phyloP scores from a whole-genome alignment of 805 yeast genomes.

The Yamadazyma phyllophila region DNA sequence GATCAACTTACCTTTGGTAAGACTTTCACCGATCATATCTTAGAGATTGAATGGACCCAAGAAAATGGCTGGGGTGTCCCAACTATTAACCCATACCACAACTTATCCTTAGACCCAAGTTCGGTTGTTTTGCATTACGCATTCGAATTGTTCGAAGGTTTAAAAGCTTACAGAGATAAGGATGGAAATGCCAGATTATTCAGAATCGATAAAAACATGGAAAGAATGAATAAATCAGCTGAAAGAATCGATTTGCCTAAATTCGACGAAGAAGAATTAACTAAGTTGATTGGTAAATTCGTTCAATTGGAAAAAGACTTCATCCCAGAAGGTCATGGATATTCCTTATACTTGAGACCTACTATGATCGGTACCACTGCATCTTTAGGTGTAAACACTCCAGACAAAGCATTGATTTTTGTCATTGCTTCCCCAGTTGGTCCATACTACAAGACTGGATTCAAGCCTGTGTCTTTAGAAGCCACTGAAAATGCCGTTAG shows the following conservation, averaged over 20 bases:
- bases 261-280: constrained; percentile 75
- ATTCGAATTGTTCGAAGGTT: constrained; percentile 92
- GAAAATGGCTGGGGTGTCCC: constrained; percentile 87
- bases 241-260: constrained; percentile 85
- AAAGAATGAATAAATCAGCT: constrained; percentile 84
- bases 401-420: constrained; percentile 76
- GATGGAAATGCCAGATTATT: constrained; percentile 74
- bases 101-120: constrained; percentile 78
- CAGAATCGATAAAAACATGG: constrained; percentile 91
- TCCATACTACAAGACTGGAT: constrained; percentile 86
- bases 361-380: constrained; percentile 91
- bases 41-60: constrained; percentile 78
- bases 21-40: constrained; percentile 83
- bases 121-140: constrained; percentile 91
- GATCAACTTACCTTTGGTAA: constrained; percentile 43
- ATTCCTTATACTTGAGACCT: constrained; percentile 90
- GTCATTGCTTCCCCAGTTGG: constrained; percentile 96
- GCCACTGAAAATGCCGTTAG: constrained; percentile 95
- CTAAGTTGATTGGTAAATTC: constrained; percentile 72
- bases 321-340: constrained; percentile 85
- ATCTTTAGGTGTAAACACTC: constrained; percentile 82
- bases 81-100: constrained; percentile 80
- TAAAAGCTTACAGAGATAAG: constrained; percentile 78
- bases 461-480: constrained; percentile 91
- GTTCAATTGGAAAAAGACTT: constrained; percentile 71